Conservation (phyloP, 768 basidiomycete genomes). For the Psilocybe tampanensis region DNA sequence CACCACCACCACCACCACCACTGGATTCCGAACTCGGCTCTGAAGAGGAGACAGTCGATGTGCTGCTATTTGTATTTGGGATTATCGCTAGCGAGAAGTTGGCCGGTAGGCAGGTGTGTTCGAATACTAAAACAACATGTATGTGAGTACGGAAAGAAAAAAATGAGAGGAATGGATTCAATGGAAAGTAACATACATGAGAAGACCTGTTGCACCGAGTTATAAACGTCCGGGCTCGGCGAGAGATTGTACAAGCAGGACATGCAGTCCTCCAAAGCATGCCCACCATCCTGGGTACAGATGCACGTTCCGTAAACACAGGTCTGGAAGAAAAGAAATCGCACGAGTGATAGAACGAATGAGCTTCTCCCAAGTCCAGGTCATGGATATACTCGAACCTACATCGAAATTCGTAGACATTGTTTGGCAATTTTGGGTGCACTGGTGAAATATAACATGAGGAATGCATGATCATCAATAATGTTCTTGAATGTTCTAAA, state of each 20-base stretch:
- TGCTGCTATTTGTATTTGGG: neutral
- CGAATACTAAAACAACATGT: no score
- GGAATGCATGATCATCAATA: no score
- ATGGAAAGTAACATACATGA: neutral
- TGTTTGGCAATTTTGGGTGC: neutral
- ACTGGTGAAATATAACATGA: no score
- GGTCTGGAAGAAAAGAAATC: neutral
- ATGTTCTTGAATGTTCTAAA: no score
- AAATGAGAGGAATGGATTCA: no score
- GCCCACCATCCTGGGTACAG: slow-evolving; percentile 11
- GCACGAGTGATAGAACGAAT: neutral
- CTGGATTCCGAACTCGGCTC: neutral
- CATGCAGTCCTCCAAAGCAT: slow-evolving; percentile 10
- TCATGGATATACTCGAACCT: neutral
- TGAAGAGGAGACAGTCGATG: neutral
- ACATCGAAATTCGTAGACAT: neutral
- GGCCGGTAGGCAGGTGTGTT: neutral
- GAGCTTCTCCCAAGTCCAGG: neutral
- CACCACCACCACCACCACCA: no score
- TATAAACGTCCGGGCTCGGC: slow-evolving; percentile 9
- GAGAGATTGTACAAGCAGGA: slow-evolving; percentile 13
- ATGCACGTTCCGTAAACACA: slow-evolving; percentile 16
- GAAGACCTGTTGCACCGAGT: slow-evolving; percentile 10
- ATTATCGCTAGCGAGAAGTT: neutral
- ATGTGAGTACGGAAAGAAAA: neutral